Evolutionary conservation across 345 rosid species (phyloP), one percentile per base, ranked within the genome.

Genomic region (Gossypium raimondii): DNA sequence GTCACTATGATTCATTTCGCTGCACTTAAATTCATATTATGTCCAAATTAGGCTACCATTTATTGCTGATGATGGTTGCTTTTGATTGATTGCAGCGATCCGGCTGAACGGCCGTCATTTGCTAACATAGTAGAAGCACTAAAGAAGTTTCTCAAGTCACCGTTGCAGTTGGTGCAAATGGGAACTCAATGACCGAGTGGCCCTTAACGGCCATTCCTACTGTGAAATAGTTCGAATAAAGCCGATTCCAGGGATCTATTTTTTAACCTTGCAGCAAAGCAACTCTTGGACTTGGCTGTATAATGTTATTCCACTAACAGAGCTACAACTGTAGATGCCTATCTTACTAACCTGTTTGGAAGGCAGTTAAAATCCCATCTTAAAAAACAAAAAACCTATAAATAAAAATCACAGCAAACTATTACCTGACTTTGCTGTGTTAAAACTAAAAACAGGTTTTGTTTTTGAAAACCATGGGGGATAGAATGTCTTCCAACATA

Each of bases 111-210:
- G 25, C 98, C 98, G 45, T 79, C 94, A 22, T 88, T 94, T 71
- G 78, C 83, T 7, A 77, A 79, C 64, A 91, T 94, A 57, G 97
- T 94, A 1, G 85, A 84, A 20, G 77, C 90, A 9, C 78, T 94
- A 71, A 94, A 94, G 90, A 89, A 88, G 84, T 80, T 92, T 82
- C 80, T 91, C 62, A 94, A 94, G 76, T 91, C 98, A 61, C 95
- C 97, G 4, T 76, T 80, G 63, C 86, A 85, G 82, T 71, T 82
- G 79, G 86, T 89, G 69, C 87, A 87, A 78, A 89, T 90, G 91
- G 95, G 87, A 16, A 84, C 17, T 0, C 51, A 34, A 48, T 70
- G 17, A 27, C 51, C 13, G 2, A 4, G 2, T 16, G 57, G 16
- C 43, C 24, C 12, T 47, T 38, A 47, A 34, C 24, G n/a, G 45